These are phyloP conservation scores for Pilobolus umbonatus DNA, from an alignment of 192 early-diverging fungal species.

Conservation along the genomic window DNA sequence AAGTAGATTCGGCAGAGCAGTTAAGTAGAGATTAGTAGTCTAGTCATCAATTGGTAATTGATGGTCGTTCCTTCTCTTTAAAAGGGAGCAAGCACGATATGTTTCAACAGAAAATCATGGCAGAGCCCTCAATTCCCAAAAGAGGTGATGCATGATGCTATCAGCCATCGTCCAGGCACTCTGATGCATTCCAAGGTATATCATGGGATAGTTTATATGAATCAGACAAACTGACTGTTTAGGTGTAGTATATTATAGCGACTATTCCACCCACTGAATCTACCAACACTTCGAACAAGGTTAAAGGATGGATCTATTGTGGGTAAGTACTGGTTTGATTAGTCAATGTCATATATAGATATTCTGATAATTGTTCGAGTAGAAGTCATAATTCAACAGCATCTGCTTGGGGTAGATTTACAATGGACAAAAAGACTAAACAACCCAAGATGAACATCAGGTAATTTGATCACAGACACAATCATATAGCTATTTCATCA, in stretches of 20 bases:
- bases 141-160: constrained; percentile 25
- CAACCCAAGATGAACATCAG: constrained; percentile 29
- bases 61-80: background rate
- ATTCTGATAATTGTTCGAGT: background rate
- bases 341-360: background rate
- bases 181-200: constrained; percentile 40
- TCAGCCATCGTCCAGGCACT: constrained; percentile 28
- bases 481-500: background rate
- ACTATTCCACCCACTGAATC: constrained; percentile 3
- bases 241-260: constrained; percentile 30
- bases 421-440: constrained; percentile 6
- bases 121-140: constrained; percentile 31
- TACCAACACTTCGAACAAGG: background rate
- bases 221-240: background rate
- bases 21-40: no score
- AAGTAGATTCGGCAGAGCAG: constrained; percentile 26
- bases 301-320: constrained; percentile 29
- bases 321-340: constrained; percentile 19
- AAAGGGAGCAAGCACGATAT: constrained; percentile 36
- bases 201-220: background rate
- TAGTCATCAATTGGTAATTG: no score
- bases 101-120: constrained; percentile 22
- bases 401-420: constrained; percentile 30
- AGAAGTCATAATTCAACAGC: constrained; percentile 32
- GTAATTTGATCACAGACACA: constrained; percentile 13